Conservation (phyloP, 2,329 filamentous ascomycete genomes). For the Botrytis sinoallii region DNA sequence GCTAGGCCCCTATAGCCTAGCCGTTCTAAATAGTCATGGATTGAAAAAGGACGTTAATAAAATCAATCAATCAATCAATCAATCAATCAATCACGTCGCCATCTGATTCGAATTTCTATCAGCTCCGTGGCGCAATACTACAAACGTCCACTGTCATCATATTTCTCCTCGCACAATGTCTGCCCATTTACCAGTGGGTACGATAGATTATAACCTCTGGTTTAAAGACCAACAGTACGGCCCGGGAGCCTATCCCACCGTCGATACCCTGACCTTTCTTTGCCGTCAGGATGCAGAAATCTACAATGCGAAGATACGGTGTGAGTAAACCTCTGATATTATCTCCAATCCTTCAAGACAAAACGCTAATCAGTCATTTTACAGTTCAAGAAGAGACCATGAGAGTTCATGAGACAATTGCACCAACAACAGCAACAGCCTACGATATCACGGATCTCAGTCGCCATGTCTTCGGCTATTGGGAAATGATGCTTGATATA, state of each 20-base stretch:
- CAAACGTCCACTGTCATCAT: not conserved
- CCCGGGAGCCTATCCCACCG: not conserved
- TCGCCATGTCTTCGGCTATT: not conserved
- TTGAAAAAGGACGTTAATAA: no score
- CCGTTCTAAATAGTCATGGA: no score
- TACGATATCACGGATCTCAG: not conserved
- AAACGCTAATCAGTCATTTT: not conserved
- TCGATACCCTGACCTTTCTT: not conserved
- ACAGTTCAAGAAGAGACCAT: not conserved
- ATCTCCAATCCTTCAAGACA: not conserved
- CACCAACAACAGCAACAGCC: not conserved
- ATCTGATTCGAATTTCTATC: not conserved
- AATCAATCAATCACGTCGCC: not conserved
- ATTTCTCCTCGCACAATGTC: not conserved
- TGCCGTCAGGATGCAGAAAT: not conserved
- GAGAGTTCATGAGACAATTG: not conserved
- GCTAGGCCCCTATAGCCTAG: no score
- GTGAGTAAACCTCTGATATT: not conserved
- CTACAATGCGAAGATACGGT: not conserved
- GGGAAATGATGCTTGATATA: not conserved
- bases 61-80: no score
- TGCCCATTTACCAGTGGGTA: not conserved
- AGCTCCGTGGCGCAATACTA: not conserved
- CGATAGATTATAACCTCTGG: not conserved
- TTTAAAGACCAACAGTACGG: not conserved